Evolutionary conservation across 352 stramenopile genomes (phyloP).

Genomic region (Globisporangium carolinianum): DNA sequence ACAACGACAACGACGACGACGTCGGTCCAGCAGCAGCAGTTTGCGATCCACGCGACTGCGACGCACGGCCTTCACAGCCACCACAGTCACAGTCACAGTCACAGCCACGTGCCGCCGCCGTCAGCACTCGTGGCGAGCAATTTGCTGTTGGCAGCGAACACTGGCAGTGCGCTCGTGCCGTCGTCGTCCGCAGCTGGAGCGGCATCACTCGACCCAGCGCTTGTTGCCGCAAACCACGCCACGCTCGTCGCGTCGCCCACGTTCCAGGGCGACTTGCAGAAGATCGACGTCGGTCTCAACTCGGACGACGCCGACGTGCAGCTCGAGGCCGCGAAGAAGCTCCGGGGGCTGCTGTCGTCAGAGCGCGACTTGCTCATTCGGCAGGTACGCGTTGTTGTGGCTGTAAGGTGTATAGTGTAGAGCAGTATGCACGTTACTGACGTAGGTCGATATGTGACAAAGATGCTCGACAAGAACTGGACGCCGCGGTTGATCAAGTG

Average conservation of each 20-base stretch:
- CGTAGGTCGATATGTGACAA: too few species aligned
- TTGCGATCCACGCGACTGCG: slow-evolving; percentile 25
- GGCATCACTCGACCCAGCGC: slow-evolving; percentile 22
- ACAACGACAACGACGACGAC: slow-evolving; percentile 18
- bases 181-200: slow-evolving; percentile 1
- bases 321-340: slow-evolving; percentile 81
- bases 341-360: slow-evolving; percentile 77
- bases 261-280: slow-evolving; percentile 78
- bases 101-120: slow-evolving; percentile 35
- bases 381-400: slow-evolving; percentile 31
- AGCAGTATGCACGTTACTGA: too few species aligned
- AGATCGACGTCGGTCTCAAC: slow-evolving; percentile 74
- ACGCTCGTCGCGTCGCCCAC: slow-evolving; percentile 38
- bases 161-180: slow-evolving; percentile 22
- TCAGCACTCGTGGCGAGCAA: slow-evolving; percentile 5
- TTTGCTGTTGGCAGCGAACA: slow-evolving; percentile 29
- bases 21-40: slow-evolving; percentile 34
- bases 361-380: slow-evolving; percentile 82
- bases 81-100: slow-evolving; percentile 35
- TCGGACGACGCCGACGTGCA: slow-evolving; percentile 80
- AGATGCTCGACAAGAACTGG: slow-evolving; percentile 89
- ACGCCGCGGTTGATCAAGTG: slow-evolving; percentile 83
- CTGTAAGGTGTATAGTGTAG: too few species aligned
- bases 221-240: slow-evolving; percentile 10
- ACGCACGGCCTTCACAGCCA: not conserved